Evolutionary conservation across 345 rosid genomes (phyloP).

Genomic region (Hibiscus tridactylites): DNA sequence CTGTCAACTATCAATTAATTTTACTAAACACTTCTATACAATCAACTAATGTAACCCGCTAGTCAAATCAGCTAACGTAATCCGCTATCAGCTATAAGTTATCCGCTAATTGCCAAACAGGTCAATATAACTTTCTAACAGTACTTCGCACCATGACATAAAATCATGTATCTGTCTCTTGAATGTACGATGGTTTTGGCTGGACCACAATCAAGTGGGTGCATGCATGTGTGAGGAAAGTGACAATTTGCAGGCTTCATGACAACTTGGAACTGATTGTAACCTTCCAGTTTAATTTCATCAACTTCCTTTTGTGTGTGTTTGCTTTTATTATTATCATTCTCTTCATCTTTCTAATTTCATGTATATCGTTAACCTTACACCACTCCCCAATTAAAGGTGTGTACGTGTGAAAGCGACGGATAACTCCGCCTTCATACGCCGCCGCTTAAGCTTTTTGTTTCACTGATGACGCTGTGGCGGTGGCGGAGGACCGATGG

Average conservation of each 20-base stretch:
- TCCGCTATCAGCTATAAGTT: no score
- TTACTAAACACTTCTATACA: no score
- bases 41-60: no score
- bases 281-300: background rate
- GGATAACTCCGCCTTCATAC: background rate
- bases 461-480: background rate
- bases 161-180: no score
- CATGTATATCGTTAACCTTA: background rate
- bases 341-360: background rate
- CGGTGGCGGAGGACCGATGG: background rate
- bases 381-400: background rate
- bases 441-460: background rate
- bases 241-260: conserved; percentile 13
- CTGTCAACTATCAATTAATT: no score
- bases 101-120: no score
- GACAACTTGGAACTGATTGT: conserved; percentile 6
- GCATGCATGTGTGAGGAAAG: conserved; percentile 7
- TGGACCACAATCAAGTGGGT: conserved; percentile 24
- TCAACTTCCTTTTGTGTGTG: no score
- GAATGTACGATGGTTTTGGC: background rate
- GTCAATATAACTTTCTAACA: no score
- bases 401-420: background rate
- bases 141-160: no score
- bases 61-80: no score
- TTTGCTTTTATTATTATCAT: background rate